Base-by-base conservation (phyloP, 192 early-diverging fungal species). In the Backusella liffmaniae region DNA sequence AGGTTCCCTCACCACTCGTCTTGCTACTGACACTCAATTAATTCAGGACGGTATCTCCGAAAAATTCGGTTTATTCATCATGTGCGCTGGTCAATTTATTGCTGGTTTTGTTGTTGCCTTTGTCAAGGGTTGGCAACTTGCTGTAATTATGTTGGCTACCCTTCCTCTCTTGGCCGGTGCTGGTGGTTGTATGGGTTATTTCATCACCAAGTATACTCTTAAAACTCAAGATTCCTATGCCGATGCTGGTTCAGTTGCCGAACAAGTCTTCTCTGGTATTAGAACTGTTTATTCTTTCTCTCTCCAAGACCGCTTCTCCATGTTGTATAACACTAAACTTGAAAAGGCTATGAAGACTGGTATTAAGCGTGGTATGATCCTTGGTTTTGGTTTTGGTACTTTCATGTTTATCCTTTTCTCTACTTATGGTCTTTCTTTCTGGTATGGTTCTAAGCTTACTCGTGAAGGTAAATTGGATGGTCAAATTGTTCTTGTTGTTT, bases 31-130 rank as follows among this genome's bases (percentile, higher is more conserved):
- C 53, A 94, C 92, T 18, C 90, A 91, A 44, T 51, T 95, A 65
- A 86, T 95, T 35, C 94, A 97, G 78, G 96, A 96, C 66, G 95
- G 94, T 37, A 91, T 94, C 15, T 87, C 88, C 26, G 94, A 95
- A 76, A 97, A 96, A 79, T 84, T 94, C 39, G 90, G 92, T 72
- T 79, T 92, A 49, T 83, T 91, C 21, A 72, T 95, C 46, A 86
- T 90, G 82, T 86, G 85, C 62, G 66, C 85, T 15, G 79, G 89
- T 3, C 88, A 86, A 2, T 97, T 95, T 67, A 72, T 94, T 44
- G 77, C 88, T 8, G 93, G 91, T 26, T 89, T 94, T 67, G 83
- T 91, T 10, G 85, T 94, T 72, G 95, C 93, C 26, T 96, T 96
- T 75, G 76, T 83, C 46, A 88, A 73, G 39, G 67, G 93, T 5